phyloP scores from a whole-genome alignment of 2,329 filamentous ascomycete genomes.

The Alternaria angustiovoidea region DNA sequence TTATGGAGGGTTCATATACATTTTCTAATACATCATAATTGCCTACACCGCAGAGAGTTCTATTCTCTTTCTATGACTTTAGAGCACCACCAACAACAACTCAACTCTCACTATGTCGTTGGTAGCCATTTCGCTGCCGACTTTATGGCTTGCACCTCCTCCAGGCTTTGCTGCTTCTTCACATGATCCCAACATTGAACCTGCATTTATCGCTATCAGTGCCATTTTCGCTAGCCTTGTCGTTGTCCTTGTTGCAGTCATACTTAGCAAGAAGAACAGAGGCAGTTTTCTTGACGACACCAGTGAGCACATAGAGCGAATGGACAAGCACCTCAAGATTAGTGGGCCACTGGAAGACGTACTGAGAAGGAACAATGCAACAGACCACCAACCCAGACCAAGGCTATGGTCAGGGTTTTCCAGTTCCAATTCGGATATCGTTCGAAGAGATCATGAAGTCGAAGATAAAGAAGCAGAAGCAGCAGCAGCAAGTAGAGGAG shows the following conservation, averaged over 20 bases:
- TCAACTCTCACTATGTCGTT: not conserved
- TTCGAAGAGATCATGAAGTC: not conserved
- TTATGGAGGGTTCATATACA: not conserved
- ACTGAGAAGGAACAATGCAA: not conserved
- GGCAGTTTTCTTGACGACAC: not conserved
- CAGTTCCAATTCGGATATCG: not conserved
- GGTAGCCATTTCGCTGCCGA: not conserved
- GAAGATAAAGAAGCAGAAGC: not conserved
- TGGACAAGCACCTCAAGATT: not conserved
- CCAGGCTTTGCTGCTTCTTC: not conserved
- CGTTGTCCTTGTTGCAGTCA: not conserved
- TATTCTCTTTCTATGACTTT: not conserved
- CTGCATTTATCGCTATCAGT: constrained; percentile 14
- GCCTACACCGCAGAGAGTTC: not conserved
- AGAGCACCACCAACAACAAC: not conserved
- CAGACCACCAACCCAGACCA: not conserved
- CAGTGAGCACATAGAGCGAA: not conserved
- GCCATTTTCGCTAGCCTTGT: constrained; percentile 7
- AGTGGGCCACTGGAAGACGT: not conserved
- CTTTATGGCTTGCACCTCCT: constrained; percentile 13
- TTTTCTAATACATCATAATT: not conserved
- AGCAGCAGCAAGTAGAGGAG: not conserved
- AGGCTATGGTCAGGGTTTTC: not conserved
- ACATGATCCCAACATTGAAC: not conserved
- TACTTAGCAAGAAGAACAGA: not conserved